These are phyloP conservation scores for Microthyrium microscopicum DNA, from an alignment of 2,329 filamentous ascomycete species.

Conservation along the genomic window DNA sequence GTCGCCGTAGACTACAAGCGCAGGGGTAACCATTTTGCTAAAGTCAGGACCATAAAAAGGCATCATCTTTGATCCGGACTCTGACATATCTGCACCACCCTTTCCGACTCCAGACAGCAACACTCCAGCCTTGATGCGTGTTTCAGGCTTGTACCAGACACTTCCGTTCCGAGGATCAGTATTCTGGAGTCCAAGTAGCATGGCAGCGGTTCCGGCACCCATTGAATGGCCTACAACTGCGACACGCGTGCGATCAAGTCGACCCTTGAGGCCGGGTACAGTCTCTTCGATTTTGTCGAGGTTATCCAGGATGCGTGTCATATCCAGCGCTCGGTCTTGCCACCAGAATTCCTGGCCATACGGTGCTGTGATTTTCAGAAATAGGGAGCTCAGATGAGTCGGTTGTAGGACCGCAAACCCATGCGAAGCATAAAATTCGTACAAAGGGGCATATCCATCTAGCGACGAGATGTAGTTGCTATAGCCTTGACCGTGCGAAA, in stretches of 20 bases:
- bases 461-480: too few species aligned
- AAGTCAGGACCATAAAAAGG: too few species aligned
- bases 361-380: constrained; percentile 12
- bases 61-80: too few species aligned
- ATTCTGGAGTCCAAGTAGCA: too few species aligned
- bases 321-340: constrained; percentile 20
- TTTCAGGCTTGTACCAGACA: too few species aligned
- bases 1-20: too few species aligned
- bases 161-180: too few species aligned
- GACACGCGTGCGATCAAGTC: constrained; percentile 19
- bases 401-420: constrained; percentile 29
- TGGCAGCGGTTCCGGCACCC: constrained; percentile 18
- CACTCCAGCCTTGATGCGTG: too few species aligned
- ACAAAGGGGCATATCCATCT: constrained; percentile 26
- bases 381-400: constrained; percentile 23
- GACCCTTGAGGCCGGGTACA: constrained; percentile 18
- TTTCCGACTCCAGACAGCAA: too few species aligned
- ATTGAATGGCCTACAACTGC: constrained; percentile 26
- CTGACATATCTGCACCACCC: too few species aligned
- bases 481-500: too few species aligned
- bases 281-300: constrained; percentile 21
- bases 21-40: too few species aligned
- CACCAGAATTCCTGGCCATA: constrained; percentile 16
- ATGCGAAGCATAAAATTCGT: constrained; percentile 26
- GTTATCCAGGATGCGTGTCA: constrained; percentile 21